Base-by-base conservation (phyloP, 108 stramenopile species). In the Aureococcus anophagefferens region DNA sequence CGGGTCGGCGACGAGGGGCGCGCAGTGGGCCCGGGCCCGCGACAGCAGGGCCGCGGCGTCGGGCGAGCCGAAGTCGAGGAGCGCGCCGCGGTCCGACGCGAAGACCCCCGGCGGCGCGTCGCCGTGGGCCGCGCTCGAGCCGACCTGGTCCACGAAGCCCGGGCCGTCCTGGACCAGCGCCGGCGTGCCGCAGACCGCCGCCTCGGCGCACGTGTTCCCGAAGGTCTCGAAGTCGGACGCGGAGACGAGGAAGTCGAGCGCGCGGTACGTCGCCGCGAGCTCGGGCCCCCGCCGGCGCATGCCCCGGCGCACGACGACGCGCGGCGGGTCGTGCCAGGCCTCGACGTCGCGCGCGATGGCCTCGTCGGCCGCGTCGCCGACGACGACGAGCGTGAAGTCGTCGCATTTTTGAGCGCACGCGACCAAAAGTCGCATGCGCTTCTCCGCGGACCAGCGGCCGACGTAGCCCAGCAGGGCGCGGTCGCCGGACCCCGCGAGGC, bases 401-500 rank as follows among this genome's bases (percentile, higher is more conserved):
- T 5, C 9, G 9, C 5, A 13, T 44, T 44, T 5, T 44, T 13
- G 5, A 25, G 32, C 70, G 70, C 70, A 71, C 28, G 31, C 33
- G 5, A 0, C 59, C 0, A 71, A 31, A 11, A 71, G 62, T 11
- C 62, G 46, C 21, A 71, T 71, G 70, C 70, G 70, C 46, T 71
- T 71, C 70, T 71, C 70, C 30, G 62, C 59, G 31, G 62, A 63
- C 59, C 62, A 71, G 70, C 70, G 70, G 34, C 70, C 70, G 16
- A 35, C 70, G 62, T 71, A 71, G 17, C 59, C 32, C 0, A 71
- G 34, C 62, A 71, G 34, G 16, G 34, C 35, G 21, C 15, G 59
- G 63, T 62, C 63, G 5, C 28, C 63, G 32, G 13, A 13, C 18
- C 70, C 70, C 34, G 31, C 32, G 35, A 71, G 70, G 31, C 33